Percentiles rank a stretch among this genome's conserved stretches.
phyloP scores from a whole-genome alignment of 2,329 filamentous ascomycete species.

The Colletotrichum sp. region DNA sequence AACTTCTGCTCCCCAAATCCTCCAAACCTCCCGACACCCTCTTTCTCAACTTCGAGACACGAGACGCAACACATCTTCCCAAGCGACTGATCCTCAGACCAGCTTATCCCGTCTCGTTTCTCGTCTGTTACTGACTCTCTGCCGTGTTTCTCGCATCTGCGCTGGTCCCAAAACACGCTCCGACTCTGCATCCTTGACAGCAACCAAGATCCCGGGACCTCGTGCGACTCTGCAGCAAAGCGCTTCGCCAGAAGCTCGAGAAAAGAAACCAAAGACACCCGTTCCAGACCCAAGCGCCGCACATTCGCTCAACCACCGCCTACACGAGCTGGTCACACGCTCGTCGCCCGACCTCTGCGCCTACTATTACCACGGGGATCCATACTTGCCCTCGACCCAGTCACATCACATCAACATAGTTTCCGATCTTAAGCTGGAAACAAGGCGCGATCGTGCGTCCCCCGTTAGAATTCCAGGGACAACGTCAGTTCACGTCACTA shows the following conservation, averaged over 20 bases:
- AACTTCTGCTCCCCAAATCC: constrained; percentile 11
- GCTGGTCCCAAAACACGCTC: constrained; percentile 19
- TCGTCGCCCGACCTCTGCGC: not conserved
- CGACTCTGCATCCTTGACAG: constrained; percentile 17
- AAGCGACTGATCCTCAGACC: constrained; percentile 17
- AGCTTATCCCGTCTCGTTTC: constrained; percentile 16
- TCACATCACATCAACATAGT: constrained; percentile 11
- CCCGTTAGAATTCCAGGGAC: not conserved
- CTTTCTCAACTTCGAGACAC: constrained; percentile 19
- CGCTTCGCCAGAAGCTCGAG: not conserved
- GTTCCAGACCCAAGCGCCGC: not conserved
- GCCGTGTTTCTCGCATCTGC: constrained; percentile 13
- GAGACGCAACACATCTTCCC: constrained; percentile 17
- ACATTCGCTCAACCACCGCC: not conserved
- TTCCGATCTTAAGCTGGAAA: constrained; percentile 18
- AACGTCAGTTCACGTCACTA: constrained; percentile 14
- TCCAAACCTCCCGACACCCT: constrained; percentile 14
- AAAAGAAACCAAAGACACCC: not conserved
- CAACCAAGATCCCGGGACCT: constrained; percentile 19
- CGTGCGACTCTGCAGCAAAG: constrained; percentile 11
- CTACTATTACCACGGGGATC: not conserved
- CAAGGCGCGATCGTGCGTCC: constrained; percentile 1
- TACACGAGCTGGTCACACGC: constrained; percentile 8
- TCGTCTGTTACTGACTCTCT: not conserved
- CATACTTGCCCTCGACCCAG: not conserved